Conservation (phyloP, 2,329 filamentous ascomycete species). For the Phoma sp. region DNA sequence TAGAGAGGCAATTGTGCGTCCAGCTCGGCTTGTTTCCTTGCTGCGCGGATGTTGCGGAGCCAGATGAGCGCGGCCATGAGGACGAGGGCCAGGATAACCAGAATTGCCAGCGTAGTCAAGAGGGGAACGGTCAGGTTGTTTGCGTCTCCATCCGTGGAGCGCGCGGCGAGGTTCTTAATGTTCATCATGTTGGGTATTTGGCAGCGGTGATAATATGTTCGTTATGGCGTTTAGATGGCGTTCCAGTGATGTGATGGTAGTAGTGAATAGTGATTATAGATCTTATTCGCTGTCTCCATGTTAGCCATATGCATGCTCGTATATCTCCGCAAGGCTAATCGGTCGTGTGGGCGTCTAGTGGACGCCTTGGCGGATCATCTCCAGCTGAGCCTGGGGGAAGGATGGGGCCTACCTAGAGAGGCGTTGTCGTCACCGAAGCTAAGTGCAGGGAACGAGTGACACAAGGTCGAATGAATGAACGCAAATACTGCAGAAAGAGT, state of each 20-base stretch:
- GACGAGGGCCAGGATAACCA: conserved; percentile 74
- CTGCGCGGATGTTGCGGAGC: conserved; percentile 69
- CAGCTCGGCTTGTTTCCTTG: conserved; percentile 53
- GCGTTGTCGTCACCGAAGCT: conserved; percentile 21
- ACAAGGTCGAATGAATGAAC: conserved; percentile 47
- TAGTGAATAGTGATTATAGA: conserved; percentile 33
- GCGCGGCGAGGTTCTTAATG: conserved; percentile 59
- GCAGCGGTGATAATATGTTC: conserved; percentile 19
- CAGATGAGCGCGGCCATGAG: conserved; percentile 72
- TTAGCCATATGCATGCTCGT: conserved; percentile 29
- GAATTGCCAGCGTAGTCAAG: conserved; percentile 77
- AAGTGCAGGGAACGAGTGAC: conserved; percentile 29
- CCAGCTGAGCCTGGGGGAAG: conserved; percentile 16
- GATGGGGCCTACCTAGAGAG: conserved; percentile 35
- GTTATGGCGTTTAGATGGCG: conserved; percentile 31
- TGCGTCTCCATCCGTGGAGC: conserved; percentile 55
- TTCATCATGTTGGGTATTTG: conserved; percentile 47
- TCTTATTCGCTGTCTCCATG: conserved; percentile 31
- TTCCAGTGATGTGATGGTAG: conserved; percentile 20
- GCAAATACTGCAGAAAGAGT: conserved; percentile 67
- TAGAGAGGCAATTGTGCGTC: conserved; percentile 68
- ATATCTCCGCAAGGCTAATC: conserved; percentile 16
- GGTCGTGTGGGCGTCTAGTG: conserved; percentile 24
- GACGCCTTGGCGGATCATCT: conserved; percentile 28
- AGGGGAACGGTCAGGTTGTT: conserved; percentile 72